Evolutionary conservation across 2,329 filamentous ascomycete genomes (phyloP).

Genomic region (Colletotrichum eleusines): DNA sequence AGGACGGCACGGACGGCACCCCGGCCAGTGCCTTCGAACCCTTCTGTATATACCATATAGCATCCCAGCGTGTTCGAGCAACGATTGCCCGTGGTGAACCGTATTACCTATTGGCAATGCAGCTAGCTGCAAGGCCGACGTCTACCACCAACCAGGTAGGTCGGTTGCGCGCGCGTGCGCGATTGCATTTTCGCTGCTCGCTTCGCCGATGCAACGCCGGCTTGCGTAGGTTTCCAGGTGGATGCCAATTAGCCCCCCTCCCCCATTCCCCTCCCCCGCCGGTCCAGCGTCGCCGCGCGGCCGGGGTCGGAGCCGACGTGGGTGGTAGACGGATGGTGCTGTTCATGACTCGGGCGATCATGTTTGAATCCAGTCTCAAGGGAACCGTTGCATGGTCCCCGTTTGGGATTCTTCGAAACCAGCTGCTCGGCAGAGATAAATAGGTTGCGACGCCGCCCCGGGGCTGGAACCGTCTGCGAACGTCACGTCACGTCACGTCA

Average conservation of each 20-base stretch:
- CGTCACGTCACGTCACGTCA: not conserved
- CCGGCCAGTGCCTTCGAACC: not conserved
- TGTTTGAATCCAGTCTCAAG: not conserved
- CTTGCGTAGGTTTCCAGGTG: not conserved
- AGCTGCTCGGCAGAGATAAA: not conserved
- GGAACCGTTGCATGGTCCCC: not conserved
- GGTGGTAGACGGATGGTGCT: not conserved
- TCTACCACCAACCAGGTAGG: not conserved
- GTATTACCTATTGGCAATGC: not conserved
- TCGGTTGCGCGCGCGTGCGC: not conserved
- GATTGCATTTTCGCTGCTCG: not conserved
- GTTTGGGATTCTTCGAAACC: not conserved
- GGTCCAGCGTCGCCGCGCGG: not conserved
- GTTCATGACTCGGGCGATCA: slow-evolving; percentile 11
- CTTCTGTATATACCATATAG: not conserved
- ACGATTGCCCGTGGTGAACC: not conserved
- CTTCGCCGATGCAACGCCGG: not conserved
- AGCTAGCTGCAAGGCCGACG: not conserved
- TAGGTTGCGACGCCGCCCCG: not conserved
- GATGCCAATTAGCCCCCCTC: not conserved
- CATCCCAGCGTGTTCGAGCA: not conserved
- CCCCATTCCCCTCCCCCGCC: no score
- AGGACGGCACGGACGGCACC: not conserved
- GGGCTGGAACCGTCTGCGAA: not conserved
- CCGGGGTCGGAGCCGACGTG: slow-evolving; percentile 10